A percentile compares a stretch with the other conserved stretches of the same genome.
Conservation (phyloP, 768 basidiomycete genomes). For the Boletus rubescentipes region DNA sequence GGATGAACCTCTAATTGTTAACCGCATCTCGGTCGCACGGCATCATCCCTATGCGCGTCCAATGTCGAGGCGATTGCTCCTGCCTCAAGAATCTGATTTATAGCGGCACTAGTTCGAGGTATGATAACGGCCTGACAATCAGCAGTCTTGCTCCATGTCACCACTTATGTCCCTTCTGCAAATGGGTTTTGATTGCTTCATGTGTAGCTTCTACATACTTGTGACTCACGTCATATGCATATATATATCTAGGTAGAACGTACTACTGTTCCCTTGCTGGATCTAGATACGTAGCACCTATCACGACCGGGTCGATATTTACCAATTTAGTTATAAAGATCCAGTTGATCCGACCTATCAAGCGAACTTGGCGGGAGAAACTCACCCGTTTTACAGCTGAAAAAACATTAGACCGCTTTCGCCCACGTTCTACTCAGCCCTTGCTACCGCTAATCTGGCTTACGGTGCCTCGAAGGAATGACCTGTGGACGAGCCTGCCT, state of each 20-base stretch:
- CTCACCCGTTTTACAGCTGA: too few relatives aligned
- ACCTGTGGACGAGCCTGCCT: too few relatives aligned
- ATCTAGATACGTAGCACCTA: not conserved
- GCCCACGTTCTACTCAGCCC: too few relatives aligned
- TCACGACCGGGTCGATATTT: slow-evolving; percentile 1
- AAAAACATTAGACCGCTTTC: too few relatives aligned
- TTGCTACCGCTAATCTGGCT: too few relatives aligned
- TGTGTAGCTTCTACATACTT: not conserved
- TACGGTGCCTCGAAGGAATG: too few relatives aligned
- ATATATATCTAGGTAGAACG: not conserved
- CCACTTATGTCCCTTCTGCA: not conserved
- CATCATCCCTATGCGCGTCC: slow-evolving; percentile 22
- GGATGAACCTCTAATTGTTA: slow-evolving; percentile 21
- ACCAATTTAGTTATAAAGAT: not conserved
- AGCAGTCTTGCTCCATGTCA: not conserved
- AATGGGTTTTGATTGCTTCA: not conserved
- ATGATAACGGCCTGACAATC: not conserved
- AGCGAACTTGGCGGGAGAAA: not conserved
- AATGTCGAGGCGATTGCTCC: slow-evolving; percentile 12
- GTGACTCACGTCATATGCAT: not conserved
- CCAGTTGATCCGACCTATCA: not conserved
- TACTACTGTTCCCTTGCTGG: not conserved
- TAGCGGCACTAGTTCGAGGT: not conserved
- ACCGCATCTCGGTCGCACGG: not conserved
- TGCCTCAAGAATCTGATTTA: slow-evolving; percentile 16